phyloP scores from a whole-genome alignment of 345 rosid genomes.

The Draba incana region DNA sequence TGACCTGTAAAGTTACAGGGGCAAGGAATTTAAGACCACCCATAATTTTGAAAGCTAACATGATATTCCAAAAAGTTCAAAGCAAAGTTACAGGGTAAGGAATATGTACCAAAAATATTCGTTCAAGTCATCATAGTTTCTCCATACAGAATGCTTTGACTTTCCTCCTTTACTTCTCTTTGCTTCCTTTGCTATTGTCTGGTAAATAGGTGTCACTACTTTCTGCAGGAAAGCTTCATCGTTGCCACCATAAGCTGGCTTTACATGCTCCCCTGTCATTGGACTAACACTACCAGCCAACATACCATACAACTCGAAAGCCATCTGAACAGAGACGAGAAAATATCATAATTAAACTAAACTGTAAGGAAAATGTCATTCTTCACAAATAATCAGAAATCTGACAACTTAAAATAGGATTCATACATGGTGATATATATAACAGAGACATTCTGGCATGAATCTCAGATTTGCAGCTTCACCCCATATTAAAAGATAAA shows the following conservation, averaged over 20 bases:
- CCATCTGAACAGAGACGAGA: constrained; percentile 34
- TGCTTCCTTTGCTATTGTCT: constrained; percentile 70
- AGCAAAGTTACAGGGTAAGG: too few species aligned
- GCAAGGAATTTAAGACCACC: constrained; percentile 12
- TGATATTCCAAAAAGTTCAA: constrained; percentile 8
- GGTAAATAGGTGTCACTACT: constrained; percentile 67
- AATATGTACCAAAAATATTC: constrained; percentile 65
- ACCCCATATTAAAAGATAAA: constrained; percentile 94
- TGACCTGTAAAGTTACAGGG: constrained; percentile 53
- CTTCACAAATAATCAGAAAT: constrained; percentile 6
- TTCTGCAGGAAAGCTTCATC: constrained; percentile 66
- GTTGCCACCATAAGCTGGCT: constrained; percentile 72
- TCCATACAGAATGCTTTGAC: constrained; percentile 79
- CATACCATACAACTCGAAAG: constrained; percentile 58
- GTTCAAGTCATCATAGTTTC: constrained; percentile 72
- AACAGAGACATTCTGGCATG: constrained; percentile 95
- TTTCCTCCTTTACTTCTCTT: constrained; percentile 59
- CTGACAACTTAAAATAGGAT: constrained; percentile 14
- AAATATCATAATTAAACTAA: constrained; percentile 1
- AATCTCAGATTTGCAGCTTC: constrained; percentile 96
- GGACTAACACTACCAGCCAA: constrained; percentile 69
- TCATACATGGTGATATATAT: constrained; percentile 88
- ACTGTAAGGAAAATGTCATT: constrained; percentile 7
- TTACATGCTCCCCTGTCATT: constrained; percentile 63
- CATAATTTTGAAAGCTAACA: background rate